phyloP scores from a whole-genome alignment of 164 flowering plant genomes.

The Aristolochia fimbriata region DNA sequence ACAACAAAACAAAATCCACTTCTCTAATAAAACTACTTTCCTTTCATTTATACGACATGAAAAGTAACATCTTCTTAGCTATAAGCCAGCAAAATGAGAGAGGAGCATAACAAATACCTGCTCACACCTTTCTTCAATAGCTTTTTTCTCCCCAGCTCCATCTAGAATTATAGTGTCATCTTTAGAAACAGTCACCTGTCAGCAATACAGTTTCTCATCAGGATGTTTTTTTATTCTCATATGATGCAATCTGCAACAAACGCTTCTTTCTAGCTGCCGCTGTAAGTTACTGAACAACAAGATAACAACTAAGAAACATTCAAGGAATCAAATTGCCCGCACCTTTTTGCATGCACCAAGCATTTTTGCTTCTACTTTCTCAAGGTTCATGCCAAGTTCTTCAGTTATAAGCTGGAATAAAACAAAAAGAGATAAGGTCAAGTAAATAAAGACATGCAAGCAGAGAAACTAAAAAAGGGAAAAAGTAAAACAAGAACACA shows the following conservation, averaged over 20 bases:
- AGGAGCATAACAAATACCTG: slow-evolving; percentile 34
- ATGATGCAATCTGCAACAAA: neutral
- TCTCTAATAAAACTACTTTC: too few relatives aligned
- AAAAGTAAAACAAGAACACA: neutral
- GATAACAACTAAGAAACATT: neutral
- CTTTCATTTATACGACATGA: too few relatives aligned
- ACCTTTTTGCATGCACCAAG: slow-evolving; percentile 75
- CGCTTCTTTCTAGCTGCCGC: neutral
- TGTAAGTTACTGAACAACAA: neutral
- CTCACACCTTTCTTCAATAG: slow-evolving; percentile 81
- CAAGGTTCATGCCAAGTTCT: slow-evolving; percentile 82
- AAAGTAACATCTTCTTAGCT: neutral
- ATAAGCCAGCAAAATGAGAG: neutral
- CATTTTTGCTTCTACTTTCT: slow-evolving; percentile 58
- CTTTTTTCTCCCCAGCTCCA: slow-evolving; percentile 85
- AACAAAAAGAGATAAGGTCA: neutral
- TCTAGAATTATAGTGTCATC: slow-evolving; percentile 88
- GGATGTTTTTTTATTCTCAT: neutral
- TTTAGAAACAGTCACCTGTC: slow-evolving; percentile 66
- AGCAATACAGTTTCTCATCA: neutral
- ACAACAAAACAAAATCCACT: neutral
- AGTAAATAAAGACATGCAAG: neutral
- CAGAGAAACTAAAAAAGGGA: neutral
- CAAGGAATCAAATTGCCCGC: neutral
- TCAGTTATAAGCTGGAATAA: slow-evolving; percentile 59